A percentile compares a stretch with the other conserved stretches of the same genome.
Evolutionary conservation across 2,329 filamentous ascomycete species (phyloP).

Genomic region (Fusarium fujikuroi): DNA sequence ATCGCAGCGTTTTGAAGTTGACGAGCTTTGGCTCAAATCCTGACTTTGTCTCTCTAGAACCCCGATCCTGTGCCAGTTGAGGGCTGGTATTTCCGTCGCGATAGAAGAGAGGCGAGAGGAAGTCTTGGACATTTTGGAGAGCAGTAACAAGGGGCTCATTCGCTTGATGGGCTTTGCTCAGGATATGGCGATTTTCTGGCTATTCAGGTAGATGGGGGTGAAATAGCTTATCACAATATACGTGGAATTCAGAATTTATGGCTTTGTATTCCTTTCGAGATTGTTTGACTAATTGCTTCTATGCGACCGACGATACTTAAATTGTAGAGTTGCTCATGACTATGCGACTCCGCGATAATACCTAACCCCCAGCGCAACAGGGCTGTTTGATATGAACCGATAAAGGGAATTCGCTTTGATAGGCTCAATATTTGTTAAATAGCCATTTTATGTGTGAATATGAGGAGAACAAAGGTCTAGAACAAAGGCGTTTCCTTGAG

Average conservation of each 20-base stretch:
- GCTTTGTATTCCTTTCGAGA: not conserved
- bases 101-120: not conserved
- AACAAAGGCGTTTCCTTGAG: not conserved
- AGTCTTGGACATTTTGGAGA: too few relatives aligned
- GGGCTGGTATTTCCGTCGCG: not conserved
- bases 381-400: not conserved
- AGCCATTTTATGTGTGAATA: too few relatives aligned
- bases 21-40: not conserved
- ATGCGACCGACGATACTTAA: not conserved
- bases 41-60: not conserved
- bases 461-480: not conserved
- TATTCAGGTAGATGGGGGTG: too few relatives aligned
- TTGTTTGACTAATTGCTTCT: not conserved
- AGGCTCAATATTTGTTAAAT: too few relatives aligned
- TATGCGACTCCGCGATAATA: not conserved
- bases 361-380: rapidly evolving
- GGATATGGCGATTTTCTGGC: not conserved
- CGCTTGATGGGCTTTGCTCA: not conserved
- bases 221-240: not conserved
- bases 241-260: too few relatives aligned
- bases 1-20: not conserved
- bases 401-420: rapidly evolving
- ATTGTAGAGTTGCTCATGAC: not conserved
- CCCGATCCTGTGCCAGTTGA: not conserved
- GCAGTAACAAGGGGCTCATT: not conserved